Percentiles rank a stretch among this genome's conserved stretches.
phyloP scores from a whole-genome alignment of 169 alveolate species.

The Neospora caninum region DNA sequence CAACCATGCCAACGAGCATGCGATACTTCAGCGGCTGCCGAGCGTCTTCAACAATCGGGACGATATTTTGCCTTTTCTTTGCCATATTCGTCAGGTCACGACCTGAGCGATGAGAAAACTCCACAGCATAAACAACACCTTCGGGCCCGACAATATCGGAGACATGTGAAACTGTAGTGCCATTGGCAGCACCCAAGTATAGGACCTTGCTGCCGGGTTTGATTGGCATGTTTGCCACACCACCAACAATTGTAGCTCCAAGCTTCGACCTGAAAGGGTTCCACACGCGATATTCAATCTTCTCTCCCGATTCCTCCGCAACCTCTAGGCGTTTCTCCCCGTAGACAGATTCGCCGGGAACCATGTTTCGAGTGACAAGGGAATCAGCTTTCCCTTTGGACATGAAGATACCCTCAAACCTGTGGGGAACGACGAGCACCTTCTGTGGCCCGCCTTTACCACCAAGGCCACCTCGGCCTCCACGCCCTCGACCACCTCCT shows the following conservation, averaged over 20 bases:
- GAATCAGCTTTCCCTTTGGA: slow-evolving; percentile 97
- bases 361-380: slow-evolving; percentile 94
- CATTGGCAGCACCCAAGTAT: slow-evolving; percentile 85
- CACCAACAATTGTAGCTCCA: slow-evolving; percentile 98
- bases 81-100: slow-evolving; percentile 99
- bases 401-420: slow-evolving; percentile 96
- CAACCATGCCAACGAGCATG: slow-evolving; percentile 99
- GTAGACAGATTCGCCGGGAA: slow-evolving; percentile 99
- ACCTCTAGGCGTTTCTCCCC: slow-evolving; percentile 96
- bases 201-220: slow-evolving; percentile 97
- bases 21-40: slow-evolving; percentile 97
- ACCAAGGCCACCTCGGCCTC: slow-evolving; percentile 55
- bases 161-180: slow-evolving; percentile 98
- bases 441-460: slow-evolving; percentile 85
- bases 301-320: slow-evolving; percentile 70
- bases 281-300: slow-evolving; percentile 99
- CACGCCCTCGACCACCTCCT: slow-evolving; percentile 47
- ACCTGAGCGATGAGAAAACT: slow-evolving; percentile 98
- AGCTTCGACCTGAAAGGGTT: slow-evolving; percentile 99
- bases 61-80: slow-evolving; percentile 96
- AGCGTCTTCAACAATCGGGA: slow-evolving; percentile 99
- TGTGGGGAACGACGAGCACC: slow-evolving; percentile 94
- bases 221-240: slow-evolving; percentile 96
- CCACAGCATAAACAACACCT: slow-evolving; percentile 99
- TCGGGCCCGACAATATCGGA: slow-evolving; percentile 99